Base-by-base conservation (phyloP, 139 green algal genomes). In the Astrephomene gubernaculifera region DNA sequence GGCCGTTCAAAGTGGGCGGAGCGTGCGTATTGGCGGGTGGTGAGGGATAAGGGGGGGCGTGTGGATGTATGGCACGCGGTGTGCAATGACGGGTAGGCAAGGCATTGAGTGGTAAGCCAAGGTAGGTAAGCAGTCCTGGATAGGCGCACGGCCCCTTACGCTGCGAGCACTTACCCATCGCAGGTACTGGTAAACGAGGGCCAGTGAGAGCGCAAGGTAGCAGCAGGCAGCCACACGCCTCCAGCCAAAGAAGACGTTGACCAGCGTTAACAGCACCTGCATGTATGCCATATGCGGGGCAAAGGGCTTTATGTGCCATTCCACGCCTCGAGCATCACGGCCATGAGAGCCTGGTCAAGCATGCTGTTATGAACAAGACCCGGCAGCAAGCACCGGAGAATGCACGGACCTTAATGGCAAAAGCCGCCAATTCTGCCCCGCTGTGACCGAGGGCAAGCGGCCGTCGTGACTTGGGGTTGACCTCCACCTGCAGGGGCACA, bases 151-250 rank as follows among this genome's bases (percentile, higher is more conserved):
- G n/a, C n/a, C n/a, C n/a, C n/a, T n/a, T n/a, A n/a, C n/a, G n/a
- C n/a, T n/a, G n/a, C n/a, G n/a, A 44, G 10, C 25, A 49, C 74
- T 57, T 44, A 85, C 79, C 79, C 79, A 75, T 52, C 79, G 24
- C 36, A 85, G 45, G 63, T 85, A 85, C 64, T 68, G 44, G 44
- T 45, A 85, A 0, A 45, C 43, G 33, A 85, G 43, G 24, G n/a
- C 14, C 75, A 61, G 21, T 10, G 75, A 44, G 3, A 83, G 57
- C 9, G n/a, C 38, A 4, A 83, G 39, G 60, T 73, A 60, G 14
- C 25, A 29, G 4, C 9, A 31, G 0, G 75, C 60, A 0, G 29
- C 57, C 36, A 83, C 75, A 1, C n/a, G 29, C 39, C 19, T 22
- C 57, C 57, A 83, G 36, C 75, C 75, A 27, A 83, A n/a, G 60